A percentile compares a stretch with the other conserved stretches of the same genome.
Evolutionary conservation across 2,329 filamentous ascomycete species (phyloP).

Genomic region (Diaporthe helianthi): DNA sequence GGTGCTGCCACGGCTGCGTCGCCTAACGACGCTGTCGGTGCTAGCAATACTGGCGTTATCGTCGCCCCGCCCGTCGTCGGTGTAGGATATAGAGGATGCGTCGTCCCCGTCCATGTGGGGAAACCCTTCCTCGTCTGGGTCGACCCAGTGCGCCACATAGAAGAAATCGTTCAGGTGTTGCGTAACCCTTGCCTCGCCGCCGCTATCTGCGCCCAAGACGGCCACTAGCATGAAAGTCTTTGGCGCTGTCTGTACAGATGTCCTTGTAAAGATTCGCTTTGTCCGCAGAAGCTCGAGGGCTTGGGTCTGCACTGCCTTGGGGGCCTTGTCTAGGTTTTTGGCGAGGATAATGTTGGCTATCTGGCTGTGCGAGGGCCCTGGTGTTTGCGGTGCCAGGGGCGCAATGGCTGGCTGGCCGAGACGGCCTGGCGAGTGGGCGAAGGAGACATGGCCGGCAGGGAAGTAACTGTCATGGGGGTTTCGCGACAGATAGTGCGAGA

Average conservation of each 20-base stretch:
- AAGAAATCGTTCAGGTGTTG: slow-evolving; percentile 80
- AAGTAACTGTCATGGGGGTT: slow-evolving; percentile 39
- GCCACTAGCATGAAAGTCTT: slow-evolving; percentile 82
- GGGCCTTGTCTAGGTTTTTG: slow-evolving; percentile 77
- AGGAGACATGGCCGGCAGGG: slow-evolving; percentile 29
- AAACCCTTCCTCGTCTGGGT: slow-evolving; percentile 72
- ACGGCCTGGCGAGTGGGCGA: slow-evolving; percentile 12
- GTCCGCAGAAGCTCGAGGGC: slow-evolving; percentile 79
- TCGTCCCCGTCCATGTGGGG: slow-evolving; percentile 73
- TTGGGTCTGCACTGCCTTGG: slow-evolving; percentile 83
- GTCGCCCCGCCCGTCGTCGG: slow-evolving; percentile 35
- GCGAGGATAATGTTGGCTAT: slow-evolving; percentile 85
- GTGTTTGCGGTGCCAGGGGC: slow-evolving; percentile 40
- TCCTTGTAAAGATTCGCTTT: slow-evolving; percentile 77
- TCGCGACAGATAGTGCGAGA: slow-evolving; percentile 33
- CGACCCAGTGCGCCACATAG: slow-evolving; percentile 87
- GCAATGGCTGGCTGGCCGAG: slow-evolving; percentile 15
- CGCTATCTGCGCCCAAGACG: slow-evolving; percentile 61
- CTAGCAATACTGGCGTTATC: slow-evolving; percentile 39
- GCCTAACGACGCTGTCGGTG: slow-evolving; percentile 54
- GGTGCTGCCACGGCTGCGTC: slow-evolving; percentile 18
- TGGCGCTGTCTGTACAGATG: slow-evolving; percentile 75
- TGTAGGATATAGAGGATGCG: slow-evolving; percentile 34
- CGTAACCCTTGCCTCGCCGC: slow-evolving; percentile 57
- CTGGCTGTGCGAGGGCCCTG: slow-evolving; percentile 45